Base-by-base conservation (phyloP, 371 early-diverging fungal species). In the Mucor saturninus region DNA sequence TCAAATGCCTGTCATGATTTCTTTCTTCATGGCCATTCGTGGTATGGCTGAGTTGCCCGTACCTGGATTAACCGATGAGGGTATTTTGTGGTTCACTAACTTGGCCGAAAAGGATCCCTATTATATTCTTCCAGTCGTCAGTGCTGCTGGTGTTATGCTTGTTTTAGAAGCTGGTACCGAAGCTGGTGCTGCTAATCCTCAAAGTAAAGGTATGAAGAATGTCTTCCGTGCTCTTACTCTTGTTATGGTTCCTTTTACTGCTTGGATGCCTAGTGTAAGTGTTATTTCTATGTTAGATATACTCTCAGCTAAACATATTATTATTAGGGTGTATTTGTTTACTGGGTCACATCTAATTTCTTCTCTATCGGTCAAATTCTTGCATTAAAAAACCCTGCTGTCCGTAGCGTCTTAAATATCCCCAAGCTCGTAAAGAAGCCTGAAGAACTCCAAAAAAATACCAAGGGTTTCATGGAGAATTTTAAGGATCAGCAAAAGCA, bases 1-100 rank as follows among this genome's bases (percentile, higher is more conserved):
- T 9, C 93, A 94, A 68, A 83, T 89, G 40, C 96, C 96, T n/a
- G 83, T 96, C 39, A 91, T 95, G 86, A 80, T 98, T 61, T 84
- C 88, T 5, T 91, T 96, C 81, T 98, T 96, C 68, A 77, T 95
- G 69, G 96, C 92, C 2, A 69, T 97, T 53, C 79, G 89, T 62
- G 84, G 77, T 32, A 92, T 98, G 93, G 87, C 93, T 14, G 83
- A 84, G 14, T 65, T 93, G 35, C 93, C 95, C 7, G 91, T 96
- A 1, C 94, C 96, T 15, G 91, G 93, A 30, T 85, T 96, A 69
- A 54, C 69, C 53, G 84, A 83, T 5, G 95, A 94, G 39, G 96
- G 96, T 49, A 26, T 86, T 5, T 64, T 67, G 21, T 98, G 96
- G 95, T 90, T 97, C 68, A 88, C 85, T 7, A 90, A 96, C 75